These are phyloP conservation scores for Lippia alba DNA, from an alignment of 305 asterid species.

Conservation along the genomic window DNA sequence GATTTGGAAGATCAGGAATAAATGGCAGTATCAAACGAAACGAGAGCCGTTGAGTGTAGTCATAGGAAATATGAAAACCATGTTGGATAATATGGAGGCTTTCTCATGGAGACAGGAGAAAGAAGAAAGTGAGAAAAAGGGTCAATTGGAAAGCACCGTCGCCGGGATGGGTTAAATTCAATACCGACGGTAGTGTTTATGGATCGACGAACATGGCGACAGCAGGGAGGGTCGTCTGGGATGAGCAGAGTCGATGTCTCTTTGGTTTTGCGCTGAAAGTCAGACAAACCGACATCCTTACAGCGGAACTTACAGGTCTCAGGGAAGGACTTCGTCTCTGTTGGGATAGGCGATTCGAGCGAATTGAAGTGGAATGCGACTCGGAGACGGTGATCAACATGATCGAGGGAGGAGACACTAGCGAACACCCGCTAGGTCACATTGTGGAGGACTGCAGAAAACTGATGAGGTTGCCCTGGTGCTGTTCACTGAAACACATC, in stretches of 20 bases:
- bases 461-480: no score
- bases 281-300: no score
- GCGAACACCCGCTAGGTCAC: neutral
- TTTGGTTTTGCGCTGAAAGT: neutral
- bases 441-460: neutral
- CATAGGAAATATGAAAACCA: no score
- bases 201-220: neutral
- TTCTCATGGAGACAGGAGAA: no score
- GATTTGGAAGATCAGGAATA: no score
- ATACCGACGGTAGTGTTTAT: neutral
- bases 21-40: no score
- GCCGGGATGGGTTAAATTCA: neutral
- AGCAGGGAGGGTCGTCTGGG: neutral
- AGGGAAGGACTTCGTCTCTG: neutral
- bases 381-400: neutral
- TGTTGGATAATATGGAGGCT: no score
- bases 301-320: neutral
- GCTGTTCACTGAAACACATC: no score
- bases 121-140: no score
- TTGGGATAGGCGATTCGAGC: neutral
- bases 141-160: neutral
- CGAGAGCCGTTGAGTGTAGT: no score
- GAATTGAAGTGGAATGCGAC: neutral
- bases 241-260: neutral
- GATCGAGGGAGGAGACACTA: neutral